Percentiles rank a stretch among this genome's conserved stretches.
phyloP scores from a whole-genome alignment of 2,329 filamentous ascomycete species.

The Colletotrichum musicola region DNA sequence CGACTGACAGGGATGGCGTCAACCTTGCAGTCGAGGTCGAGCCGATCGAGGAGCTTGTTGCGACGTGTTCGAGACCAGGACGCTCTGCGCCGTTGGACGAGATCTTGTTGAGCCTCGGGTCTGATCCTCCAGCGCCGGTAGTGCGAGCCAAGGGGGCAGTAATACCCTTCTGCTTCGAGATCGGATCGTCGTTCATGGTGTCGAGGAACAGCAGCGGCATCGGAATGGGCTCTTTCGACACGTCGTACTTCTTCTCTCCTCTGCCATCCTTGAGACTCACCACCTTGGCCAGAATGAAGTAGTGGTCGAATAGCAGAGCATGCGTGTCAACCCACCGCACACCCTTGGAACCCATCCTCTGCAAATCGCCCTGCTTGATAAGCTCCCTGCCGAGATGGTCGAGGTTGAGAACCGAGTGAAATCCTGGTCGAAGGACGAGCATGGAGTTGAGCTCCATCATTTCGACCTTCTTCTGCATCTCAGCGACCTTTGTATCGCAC shows the following conservation, averaged over 20 bases:
- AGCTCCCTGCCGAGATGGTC: constrained; percentile 94
- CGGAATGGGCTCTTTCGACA: constrained; percentile 93
- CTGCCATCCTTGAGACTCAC: constrained; percentile 76
- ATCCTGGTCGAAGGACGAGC: constrained; percentile 86
- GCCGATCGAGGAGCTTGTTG: constrained; percentile 74
- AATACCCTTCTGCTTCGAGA: constrained; percentile 85
- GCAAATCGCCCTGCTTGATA: constrained; percentile 89
- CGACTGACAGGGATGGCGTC: constrained; percentile 63
- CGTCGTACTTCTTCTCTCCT: constrained; percentile 89
- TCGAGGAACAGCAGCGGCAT: constrained; percentile 97
- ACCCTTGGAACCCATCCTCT: constrained; percentile 87
- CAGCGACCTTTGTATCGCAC: constrained; percentile 91
- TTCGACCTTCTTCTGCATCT: constrained; percentile 91
- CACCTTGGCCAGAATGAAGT: constrained; percentile 91
- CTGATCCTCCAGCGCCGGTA: constrained; percentile 71
- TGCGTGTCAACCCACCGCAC: constrained; percentile 96
- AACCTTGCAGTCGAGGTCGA: constrained; percentile 59
- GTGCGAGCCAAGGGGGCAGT: constrained; percentile 71
- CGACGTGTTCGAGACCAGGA: constrained; percentile 74
- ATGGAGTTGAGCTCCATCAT: constrained; percentile 87
- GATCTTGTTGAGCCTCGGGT: constrained; percentile 70
- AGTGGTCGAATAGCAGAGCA: constrained; percentile 95
- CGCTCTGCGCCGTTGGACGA: constrained; percentile 63
- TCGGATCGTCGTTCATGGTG: constrained; percentile 90
- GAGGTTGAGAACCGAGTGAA: constrained; percentile 90